Evolutionary conservation across 2,329 filamentous ascomycete genomes (phyloP), one percentile per base, ranked within the genome.

Genomic region (Cladosporium halotolerans): DNA sequence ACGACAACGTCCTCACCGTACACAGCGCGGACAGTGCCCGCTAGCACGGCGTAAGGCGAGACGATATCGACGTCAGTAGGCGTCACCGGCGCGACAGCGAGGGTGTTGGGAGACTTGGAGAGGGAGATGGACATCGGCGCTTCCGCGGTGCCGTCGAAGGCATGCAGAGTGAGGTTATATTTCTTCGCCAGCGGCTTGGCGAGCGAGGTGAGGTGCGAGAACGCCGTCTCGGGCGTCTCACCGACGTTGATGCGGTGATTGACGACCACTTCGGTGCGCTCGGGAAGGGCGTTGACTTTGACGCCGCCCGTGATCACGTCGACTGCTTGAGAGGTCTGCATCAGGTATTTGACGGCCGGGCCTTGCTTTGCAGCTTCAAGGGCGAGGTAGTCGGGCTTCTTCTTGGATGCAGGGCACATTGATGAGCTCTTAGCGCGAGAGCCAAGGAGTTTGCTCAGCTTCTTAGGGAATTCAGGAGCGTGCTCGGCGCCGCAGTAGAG

Each of bases 221-320:
- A 74, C 5, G 79, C 69, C 19, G 70, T 63, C 13, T 74, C 64
- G 3, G 76, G 73, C 2, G 72, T 73, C 58, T 80, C 73, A 56
- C 79, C 78, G 13, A 79, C 71, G n/a, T 78, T 79, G 39, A 82
- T 73, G 6, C 79, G 78, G 67, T 81, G 78, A 61, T 82, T 82
- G 36, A 82, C 72, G 1, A 75, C 72, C 0, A 77, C 72, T 3
- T 68, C 73, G 42, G 79, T 73, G 42, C 75, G 75, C 63, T 82
- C 79, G 0, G 79, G 79, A 38, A 82, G 71, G 2, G 79, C 79
- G 54, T 82, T 82, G 57, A 78, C 76, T 62, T 82, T 82, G 41
- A 80, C 74, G 9, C 79, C 79, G 19, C 79, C 79, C 33, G 66
- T 64, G 60, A 82, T 74, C 33, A 79, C 66, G 60, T 81, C 79